A percentile compares a stretch with the other conserved stretches of the same genome.
phyloP scores from a whole-genome alignment of 768 basidiomycete genomes.

The Pleurotus tuber-regium region DNA sequence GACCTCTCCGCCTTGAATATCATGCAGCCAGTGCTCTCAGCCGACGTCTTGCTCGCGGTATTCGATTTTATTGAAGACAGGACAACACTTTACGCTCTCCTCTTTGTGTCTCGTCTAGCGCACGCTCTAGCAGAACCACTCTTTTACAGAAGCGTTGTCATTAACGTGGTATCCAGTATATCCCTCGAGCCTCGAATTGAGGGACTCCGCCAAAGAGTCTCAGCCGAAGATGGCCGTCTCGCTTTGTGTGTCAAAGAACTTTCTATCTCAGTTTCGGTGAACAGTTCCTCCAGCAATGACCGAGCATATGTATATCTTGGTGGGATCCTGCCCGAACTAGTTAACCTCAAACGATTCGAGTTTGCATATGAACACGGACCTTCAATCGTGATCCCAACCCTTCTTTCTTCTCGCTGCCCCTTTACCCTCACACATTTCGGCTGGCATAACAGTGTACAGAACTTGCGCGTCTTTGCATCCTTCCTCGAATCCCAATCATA shows the following conservation, averaged over 20 bases:
- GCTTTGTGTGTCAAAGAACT: background rate
- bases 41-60: no score
- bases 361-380: background rate
- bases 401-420: background rate
- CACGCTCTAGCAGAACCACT: constrained; percentile 2
- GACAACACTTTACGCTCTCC: background rate
- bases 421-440: constrained; percentile 5
- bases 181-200: background rate
- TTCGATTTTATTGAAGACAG: constrained; percentile 1
- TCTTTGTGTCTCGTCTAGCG: background rate
- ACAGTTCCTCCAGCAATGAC: background rate
- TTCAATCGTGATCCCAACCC: background rate
- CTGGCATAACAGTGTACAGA: background rate
- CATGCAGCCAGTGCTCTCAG: no score
- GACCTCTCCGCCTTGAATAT: no score
- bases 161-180: background rate
- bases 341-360: background rate
- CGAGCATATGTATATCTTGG: background rate
- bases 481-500: constrained; percentile 5
- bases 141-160: background rate
- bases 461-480: background rate
- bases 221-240: background rate
- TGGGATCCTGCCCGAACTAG: background rate
- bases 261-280: background rate
- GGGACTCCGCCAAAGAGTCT: background rate